Conservation (phyloP, 2,329 filamentous ascomycete genomes). For the Acephala macrosclerotiorum region DNA sequence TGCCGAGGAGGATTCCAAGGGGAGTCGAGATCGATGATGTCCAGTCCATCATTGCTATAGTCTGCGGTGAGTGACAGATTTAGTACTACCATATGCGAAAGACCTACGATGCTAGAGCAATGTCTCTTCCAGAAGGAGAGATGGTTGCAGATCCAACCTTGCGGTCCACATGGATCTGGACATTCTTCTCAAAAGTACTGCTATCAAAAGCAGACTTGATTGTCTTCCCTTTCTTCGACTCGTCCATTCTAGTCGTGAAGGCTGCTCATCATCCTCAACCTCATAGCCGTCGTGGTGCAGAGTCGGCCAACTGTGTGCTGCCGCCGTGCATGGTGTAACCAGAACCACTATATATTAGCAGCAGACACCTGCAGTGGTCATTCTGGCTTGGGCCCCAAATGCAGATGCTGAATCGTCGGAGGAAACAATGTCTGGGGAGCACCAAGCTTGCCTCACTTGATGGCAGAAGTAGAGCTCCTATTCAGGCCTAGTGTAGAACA, state of each 20-base stretch:
- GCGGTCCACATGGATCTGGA: constrained; percentile 79
- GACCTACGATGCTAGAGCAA: constrained; percentile 80
- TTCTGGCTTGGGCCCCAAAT: neutral
- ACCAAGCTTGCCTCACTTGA: neutral
- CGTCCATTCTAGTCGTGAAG: constrained; percentile 40
- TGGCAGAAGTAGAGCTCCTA: neutral
- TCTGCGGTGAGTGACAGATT: constrained; percentile 20
- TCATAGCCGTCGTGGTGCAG: neutral
- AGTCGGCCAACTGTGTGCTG: constrained; percentile 13
- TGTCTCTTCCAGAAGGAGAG: constrained; percentile 87
- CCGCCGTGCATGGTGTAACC: constrained; percentile 33
- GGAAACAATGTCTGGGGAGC: neutral
- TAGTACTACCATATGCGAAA: neutral
- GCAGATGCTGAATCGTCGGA: neutral
- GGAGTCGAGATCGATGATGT: constrained; percentile 91
- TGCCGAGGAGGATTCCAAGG: constrained; percentile 87
- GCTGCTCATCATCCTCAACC: constrained; percentile 33
- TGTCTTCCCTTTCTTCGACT: constrained; percentile 61
- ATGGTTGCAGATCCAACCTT: constrained; percentile 88
- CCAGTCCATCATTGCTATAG: constrained; percentile 74
- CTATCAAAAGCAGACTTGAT: constrained; percentile 81
- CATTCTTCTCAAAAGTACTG: constrained; percentile 85
- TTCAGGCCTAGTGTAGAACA: neutral
- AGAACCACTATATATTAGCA: neutral
- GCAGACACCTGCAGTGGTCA: neutral